Evolutionary conservation across 768 basidiomycete species (phyloP), one percentile per base, ranked within the genome.

Genomic region (Filobasidium floriforme): DNA sequence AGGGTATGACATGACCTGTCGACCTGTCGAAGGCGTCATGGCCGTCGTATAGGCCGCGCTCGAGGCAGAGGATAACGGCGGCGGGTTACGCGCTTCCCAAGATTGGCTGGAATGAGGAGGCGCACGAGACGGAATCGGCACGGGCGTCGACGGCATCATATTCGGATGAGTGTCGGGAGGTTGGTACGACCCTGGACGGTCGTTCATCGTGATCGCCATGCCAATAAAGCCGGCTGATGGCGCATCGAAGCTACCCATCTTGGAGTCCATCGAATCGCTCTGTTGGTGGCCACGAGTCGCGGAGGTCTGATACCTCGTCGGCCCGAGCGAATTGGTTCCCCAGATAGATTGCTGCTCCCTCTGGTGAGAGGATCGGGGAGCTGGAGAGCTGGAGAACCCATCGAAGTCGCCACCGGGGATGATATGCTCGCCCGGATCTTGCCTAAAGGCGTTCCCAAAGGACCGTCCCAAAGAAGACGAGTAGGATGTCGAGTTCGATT

Each of bases 61-160:
- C 26, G 54, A 57, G 14, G 18, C 29, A 5, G 54, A 57, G 2
- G 54, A 26, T 5, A 57, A 24, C 15, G 54, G 54, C 5, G 54
- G 54, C 22, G 54, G 54, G 15, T 32, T 57, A 22, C 24, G 19
- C 29, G 54, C 54, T 57, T 57, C 54, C 29, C 54, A 57, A 15
- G 54, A 22, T n/a, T 22, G 54, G 14, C 15, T 32, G 26, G 14
- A 26, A 6, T 15, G 12, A 24, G 10, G 22, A 12, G 14, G 29
- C 7, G 24, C 54, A 3, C 54, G 54, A 57, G 54, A 14, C 12
- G 54, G 54, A n/a, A 57, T 57, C 7, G 29, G 29, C 15, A 57
- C 26, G 12, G 54, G 54, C 15, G 54, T 57, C 24, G 54, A 26
- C 5, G 54, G 54, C 12, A 26, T 57, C 19, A 28, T 22, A 7